Conservation (phyloP, 2,329 filamentous ascomycete genomes). For the Alternaria novae-zelandiae region DNA sequence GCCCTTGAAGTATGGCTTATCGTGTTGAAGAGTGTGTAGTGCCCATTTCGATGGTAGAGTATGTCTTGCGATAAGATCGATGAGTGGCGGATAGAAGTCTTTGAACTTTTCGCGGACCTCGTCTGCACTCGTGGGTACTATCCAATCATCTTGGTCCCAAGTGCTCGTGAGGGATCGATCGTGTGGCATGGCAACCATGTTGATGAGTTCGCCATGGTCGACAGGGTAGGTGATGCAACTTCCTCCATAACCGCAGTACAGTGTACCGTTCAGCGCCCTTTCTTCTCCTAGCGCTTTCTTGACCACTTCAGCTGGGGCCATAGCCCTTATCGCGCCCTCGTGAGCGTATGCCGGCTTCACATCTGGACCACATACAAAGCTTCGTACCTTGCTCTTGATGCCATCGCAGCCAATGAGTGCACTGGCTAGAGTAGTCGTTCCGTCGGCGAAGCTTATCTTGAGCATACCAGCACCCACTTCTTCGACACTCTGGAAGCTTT, state of each 20-base stretch:
- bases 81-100: conserved; percentile 20
- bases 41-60: conserved; percentile 56
- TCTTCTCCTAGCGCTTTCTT: conserved; percentile 55
- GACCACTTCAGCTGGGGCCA: conserved; percentile 64
- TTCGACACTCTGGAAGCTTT: conserved; percentile 23
- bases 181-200: conserved; percentile 45
- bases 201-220: conserved; percentile 61
- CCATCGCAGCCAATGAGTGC: conserved; percentile 68
- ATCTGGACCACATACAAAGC: conserved; percentile 58
- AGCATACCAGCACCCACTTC: conserved; percentile 18
- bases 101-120: conserved; percentile 24
- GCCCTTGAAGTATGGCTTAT: conserved; percentile 50
- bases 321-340: conserved; percentile 66
- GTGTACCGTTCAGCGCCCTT: conserved; percentile 57
- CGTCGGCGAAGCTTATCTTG: conserved; percentile 51
- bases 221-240: conserved; percentile 69
- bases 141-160: conserved; percentile 24
- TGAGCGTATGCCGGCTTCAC: conserved; percentile 58
- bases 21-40: conserved; percentile 59
- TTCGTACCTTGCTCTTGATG: conserved; percentile 63
- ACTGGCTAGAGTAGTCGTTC: conserved; percentile 49
- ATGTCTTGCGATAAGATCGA: conserved; percentile 19
- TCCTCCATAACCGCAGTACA: conserved; percentile 63
- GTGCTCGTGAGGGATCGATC: conserved; percentile 7
- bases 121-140: conserved; percentile 21